Base-by-base conservation (phyloP, 148 eudicot genomes). In the Spergularia marina region DNA sequence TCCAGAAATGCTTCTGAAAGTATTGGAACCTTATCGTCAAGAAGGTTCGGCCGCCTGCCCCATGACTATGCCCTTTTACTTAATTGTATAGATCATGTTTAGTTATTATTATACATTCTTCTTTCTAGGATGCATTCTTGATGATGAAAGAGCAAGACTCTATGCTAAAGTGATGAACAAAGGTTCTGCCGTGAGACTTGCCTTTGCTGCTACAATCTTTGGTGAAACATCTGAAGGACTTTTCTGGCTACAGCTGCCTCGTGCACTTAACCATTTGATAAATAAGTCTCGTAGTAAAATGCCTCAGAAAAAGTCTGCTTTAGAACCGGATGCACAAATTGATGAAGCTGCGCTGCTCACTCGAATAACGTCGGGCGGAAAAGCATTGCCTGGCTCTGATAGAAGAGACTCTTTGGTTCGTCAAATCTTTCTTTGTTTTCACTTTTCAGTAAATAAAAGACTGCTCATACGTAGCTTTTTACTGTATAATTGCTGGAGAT, bases 1-100 rank as follows among this genome's bases (percentile, higher is more conserved):
- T 63, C 92, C 97, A 36, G 99, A 95, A 83, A 88, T 95, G 92
- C 96, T 95, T 70, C 99, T 95, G 44, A 95, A 95, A 83, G 94
- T 91, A 73, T 79, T 95, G 80, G 99, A 95, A 79, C 99, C 99
- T 65, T 95, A 95, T 64, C 87, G 97, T 69, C 88, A 80, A 83
- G 99, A 91, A 89, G 97, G 99, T 95, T 65, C 76, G 61, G 73
- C 39, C 23, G 44, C 59, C 69, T 76, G 49, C 18, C 60, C 70
- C 34, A 20, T 71, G 72, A 54, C 73, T 75, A 60, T 65, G 72
- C 16, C 62, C 12, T 30, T 17, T 41, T 71, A 74, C 8, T 69
- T 15, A 20, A 10, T 56, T 61, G 53, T 41, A 39, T 59, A 49
- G 44, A 25, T 72, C 15, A 20, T 73, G 39, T 25, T 76, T 66